These are phyloP conservation scores for Phytopythium boreale DNA, from an alignment of 352 stramenopile genomes.

Conservation along the genomic window DNA sequence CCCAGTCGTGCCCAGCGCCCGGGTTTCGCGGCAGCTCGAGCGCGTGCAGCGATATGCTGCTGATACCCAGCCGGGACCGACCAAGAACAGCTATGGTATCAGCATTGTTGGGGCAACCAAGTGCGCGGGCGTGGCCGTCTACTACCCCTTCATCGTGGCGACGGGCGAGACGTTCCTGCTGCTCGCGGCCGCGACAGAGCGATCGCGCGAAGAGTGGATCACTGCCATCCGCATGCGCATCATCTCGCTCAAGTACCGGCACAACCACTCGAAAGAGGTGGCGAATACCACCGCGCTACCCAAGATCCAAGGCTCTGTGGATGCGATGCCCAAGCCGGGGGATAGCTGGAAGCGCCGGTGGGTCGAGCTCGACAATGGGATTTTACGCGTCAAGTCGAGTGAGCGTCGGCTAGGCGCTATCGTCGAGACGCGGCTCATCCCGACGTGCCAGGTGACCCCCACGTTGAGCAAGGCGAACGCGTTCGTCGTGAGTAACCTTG, in stretches of 20 bases:
- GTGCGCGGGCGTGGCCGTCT: constrained; percentile 11
- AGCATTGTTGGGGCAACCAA: neutral
- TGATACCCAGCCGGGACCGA: neutral
- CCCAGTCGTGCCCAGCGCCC: constrained; percentile 19
- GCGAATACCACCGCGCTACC: constrained; percentile 7
- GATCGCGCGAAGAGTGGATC: constrained; percentile 57
- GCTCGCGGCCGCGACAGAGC: constrained; percentile 38
- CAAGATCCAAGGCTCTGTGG: constrained; percentile 53
- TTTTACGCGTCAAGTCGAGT: constrained; percentile 62
- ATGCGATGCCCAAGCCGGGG: constrained; percentile 46
- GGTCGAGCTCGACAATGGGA: constrained; percentile 62
- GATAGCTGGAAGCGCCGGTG: constrained; percentile 53
- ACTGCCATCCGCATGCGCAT: constrained; percentile 61
- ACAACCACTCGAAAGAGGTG: constrained; percentile 19
- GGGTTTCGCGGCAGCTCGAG: constrained; percentile 16
- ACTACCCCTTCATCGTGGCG: constrained; percentile 58
- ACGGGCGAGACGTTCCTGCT: constrained; percentile 53
- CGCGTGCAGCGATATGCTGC: constrained; percentile 3
- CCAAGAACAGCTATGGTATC: neutral
- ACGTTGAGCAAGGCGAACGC: constrained; percentile 54
- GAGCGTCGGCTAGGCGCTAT: constrained; percentile 50
- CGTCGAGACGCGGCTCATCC: constrained; percentile 50
- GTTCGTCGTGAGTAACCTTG: constrained; percentile 47
- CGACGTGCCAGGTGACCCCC: constrained; percentile 36
- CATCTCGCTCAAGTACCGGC: constrained; percentile 60